These are phyloP conservation scores for Trametes pubescens DNA, from an alignment of 1,284 basidiomycete species.

Conservation along the genomic window DNA sequence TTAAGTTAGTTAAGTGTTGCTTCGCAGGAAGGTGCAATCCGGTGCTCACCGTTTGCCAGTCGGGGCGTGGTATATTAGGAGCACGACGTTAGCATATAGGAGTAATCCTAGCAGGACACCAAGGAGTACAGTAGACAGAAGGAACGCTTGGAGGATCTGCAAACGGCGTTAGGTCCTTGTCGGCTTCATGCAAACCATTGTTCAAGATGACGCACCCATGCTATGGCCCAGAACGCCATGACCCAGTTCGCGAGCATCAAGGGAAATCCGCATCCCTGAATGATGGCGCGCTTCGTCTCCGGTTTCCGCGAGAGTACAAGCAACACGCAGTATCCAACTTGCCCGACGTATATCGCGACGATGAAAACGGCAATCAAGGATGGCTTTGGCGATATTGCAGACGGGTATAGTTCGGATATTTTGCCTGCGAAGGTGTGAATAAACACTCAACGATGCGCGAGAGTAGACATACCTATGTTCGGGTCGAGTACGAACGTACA, in stretches of 20 bases:
- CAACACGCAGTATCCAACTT: conserved; percentile 84
- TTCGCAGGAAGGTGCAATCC: no score
- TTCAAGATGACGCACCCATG: conserved; percentile 63
- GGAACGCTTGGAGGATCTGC: conserved; percentile 70
- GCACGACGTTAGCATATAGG: conserved; percentile 70
- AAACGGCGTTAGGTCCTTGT: not conserved
- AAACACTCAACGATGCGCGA: not conserved
- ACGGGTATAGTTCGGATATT: conserved; percentile 66
- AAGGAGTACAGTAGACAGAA: conserved; percentile 66
- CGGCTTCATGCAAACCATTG: not conserved
- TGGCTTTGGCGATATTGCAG: conserved; percentile 76
- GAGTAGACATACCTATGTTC: conserved; percentile 51
- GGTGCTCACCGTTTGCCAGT: conserved; percentile 40
- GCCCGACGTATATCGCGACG: conserved; percentile 62
- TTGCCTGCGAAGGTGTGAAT: conserved; percentile 47
- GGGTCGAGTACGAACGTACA: conserved; percentile 65
- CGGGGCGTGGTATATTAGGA: conserved; percentile 73
- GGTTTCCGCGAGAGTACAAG: conserved; percentile 75
- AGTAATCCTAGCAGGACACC: conserved; percentile 67
- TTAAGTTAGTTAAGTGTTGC: conserved; percentile 33
- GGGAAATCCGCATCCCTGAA: conserved; percentile 80
- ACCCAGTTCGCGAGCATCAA: conserved; percentile 85
- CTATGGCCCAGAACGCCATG: conserved; percentile 85
- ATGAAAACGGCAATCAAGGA: conserved; percentile 75
- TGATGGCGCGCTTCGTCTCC: conserved; percentile 81